Base-by-base conservation (phyloP, 106 monocot species). In the Allium fistulosum region DNA sequence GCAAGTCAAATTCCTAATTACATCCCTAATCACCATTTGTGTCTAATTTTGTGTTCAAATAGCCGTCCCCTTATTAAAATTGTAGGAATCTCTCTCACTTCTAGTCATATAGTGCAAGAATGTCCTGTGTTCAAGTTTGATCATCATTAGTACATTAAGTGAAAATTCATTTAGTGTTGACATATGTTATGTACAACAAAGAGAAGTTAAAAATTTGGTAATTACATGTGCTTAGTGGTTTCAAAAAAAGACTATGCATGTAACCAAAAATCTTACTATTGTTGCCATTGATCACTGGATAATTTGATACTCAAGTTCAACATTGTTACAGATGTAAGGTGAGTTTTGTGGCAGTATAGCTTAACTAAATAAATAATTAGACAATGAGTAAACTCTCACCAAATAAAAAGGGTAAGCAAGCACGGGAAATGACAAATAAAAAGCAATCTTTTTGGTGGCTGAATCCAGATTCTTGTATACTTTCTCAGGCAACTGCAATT, bases 381-480 rank as follows among this genome's bases (percentile, higher is more conserved):
- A 28, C 28, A 28, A 28, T 28, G 28, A 28, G 28, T 47, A 37
- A 26, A 3, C 49, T 16, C 77, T 83, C 26, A 87, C 87, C 74
- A 87, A 63, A 47, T 87, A 87, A 22, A 77, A 9, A 37, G 87
- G 87, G 57, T 66, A 87, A 16, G 83, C 83, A 37, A 87, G 64
- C 68, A 87, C 10, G 9, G 83, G 83, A 50, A 72, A 87, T 17
- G 87, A 82, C 10, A 80, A 3, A 14, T 82, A 72, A 66, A 80
- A 87, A 28, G 82, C 48, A 18, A 83, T 13, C 74, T 80, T 80
- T 65, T 50, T 27, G 14, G 79, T 80, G 22, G 55, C 2, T 0
- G 27, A 26, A 56, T 78, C 87, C 65, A 87, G 52, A 27, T 50
- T 63, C 47, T 60, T 76, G 66, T 83, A 87, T 10, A 58, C 47